Evolutionary conservation across 768 basidiomycete genomes (phyloP).

Genomic region (Rhizopogon vesiculosus): DNA sequence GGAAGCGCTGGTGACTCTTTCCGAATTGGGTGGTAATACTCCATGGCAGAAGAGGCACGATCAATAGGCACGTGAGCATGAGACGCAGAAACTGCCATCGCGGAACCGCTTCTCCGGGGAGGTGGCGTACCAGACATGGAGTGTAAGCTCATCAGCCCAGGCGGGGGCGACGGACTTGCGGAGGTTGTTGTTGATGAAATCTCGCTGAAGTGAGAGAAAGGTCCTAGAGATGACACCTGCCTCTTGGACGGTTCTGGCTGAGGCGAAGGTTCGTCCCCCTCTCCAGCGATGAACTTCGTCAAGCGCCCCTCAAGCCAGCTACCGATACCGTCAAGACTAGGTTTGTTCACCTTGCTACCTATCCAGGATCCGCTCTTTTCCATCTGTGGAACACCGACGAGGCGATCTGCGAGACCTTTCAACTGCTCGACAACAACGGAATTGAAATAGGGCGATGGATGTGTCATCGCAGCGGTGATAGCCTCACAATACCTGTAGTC

Average conservation of each 20-base stretch:
- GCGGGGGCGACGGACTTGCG: constrained; percentile 72
- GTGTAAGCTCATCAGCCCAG: constrained; percentile 38
- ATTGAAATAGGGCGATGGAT: constrained; percentile 64
- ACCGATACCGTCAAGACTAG: constrained; percentile 87
- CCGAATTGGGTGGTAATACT: constrained; percentile 50
- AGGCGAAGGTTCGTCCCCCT: constrained; percentile 49
- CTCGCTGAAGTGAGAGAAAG: constrained; percentile 90
- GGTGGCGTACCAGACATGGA: constrained; percentile 33
- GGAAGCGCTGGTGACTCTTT: constrained; percentile 52
- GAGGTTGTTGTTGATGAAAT: constrained; percentile 82
- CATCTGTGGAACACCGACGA: constrained; percentile 63
- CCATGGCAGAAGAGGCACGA: constrained; percentile 76
- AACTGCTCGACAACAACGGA: constrained; percentile 66
- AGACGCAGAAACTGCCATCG: constrained; percentile 52
- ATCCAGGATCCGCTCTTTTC: constrained; percentile 88
- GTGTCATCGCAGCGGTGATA: constrained; percentile 61
- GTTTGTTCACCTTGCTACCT: constrained; percentile 78
- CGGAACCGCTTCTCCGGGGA: constrained; percentile 63
- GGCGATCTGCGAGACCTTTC: constrained; percentile 72
- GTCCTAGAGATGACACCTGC: constrained; percentile 55
- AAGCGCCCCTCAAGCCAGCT: constrained; percentile 90
- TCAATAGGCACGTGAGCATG: constrained; percentile 53
- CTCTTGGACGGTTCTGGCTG: constrained; percentile 32
- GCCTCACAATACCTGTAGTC: constrained; percentile 89
- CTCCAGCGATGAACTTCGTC: constrained; percentile 93